phyloP scores from a whole-genome alignment of 495 filamentous ascomycete species.

The Talaromyces thailandensis region DNA sequence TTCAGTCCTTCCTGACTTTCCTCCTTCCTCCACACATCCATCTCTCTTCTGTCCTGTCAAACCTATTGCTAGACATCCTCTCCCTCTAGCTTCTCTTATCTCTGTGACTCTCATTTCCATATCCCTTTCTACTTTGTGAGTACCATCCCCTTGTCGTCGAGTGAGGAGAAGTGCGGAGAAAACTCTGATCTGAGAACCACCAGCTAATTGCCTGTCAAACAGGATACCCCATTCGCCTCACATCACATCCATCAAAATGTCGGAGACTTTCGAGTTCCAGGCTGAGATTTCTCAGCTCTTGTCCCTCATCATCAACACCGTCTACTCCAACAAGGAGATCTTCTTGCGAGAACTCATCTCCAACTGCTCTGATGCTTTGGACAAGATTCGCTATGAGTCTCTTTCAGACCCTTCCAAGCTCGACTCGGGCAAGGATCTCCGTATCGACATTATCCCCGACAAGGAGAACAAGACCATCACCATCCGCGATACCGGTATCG shows the following conservation, averaged over 20 bases:
- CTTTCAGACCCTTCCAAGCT: conserved; percentile 96
- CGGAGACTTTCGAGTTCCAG: conserved; percentile 98
- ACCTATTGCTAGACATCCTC: neutral
- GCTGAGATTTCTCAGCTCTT: conserved; percentile 99
- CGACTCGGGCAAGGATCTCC: conserved; percentile 90
- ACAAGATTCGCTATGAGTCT: conserved; percentile 99
- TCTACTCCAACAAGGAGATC: conserved; percentile 99
- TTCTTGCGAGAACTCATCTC: conserved; percentile 97
- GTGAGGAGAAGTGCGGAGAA: neutral
- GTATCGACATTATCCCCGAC: conserved; percentile 96
- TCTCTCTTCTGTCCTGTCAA: neutral
- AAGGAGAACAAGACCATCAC: conserved; percentile 95
- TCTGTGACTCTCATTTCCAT: neutral
- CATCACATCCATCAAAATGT: conserved; percentile 10
- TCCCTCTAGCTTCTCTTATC: neutral
- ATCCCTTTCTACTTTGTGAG: conserved; percentile 1
- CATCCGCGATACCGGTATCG: conserved; percentile 95
- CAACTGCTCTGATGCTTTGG: conserved; percentile 95
- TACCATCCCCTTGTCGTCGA: too few species aligned
- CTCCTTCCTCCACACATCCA: neutral
- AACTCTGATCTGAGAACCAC: neutral
- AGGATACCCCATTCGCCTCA: conserved; percentile 4
- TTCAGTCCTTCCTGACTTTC: neutral
- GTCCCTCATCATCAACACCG: conserved; percentile 98
- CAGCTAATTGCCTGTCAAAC: neutral